phyloP scores from a whole-genome alignment of 129 eudicot genomes.

The Flaveria sonorensis region DNA sequence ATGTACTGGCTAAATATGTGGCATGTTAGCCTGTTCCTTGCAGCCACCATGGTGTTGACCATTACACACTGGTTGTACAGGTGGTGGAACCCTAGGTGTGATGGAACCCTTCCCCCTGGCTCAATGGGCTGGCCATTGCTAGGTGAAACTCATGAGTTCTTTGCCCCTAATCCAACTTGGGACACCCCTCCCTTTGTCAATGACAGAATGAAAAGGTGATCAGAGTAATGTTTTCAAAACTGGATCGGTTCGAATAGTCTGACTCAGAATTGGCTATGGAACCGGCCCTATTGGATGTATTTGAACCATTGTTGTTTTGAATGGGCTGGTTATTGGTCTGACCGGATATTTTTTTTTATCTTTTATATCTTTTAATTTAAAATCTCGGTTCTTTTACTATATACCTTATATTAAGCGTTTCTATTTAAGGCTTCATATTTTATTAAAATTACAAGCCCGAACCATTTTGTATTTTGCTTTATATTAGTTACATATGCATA shows the following conservation, averaged over 20 bases:
- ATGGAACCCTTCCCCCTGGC: constrained; percentile 88
- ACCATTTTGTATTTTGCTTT: too few species aligned
- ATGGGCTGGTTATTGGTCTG: constrained; percentile 2
- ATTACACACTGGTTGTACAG: constrained; percentile 67
- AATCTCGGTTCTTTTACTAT: too few species aligned
- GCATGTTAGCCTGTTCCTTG: constrained; percentile 40
- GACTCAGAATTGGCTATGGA: too few species aligned
- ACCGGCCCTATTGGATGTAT: too few species aligned
- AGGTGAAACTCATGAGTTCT: constrained; percentile 77
- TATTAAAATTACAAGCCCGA: too few species aligned
- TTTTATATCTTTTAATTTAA: too few species aligned
- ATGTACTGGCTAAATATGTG: constrained; percentile 43
- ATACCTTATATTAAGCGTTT: too few species aligned
- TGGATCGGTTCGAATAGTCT: too few species aligned
- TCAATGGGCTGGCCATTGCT: constrained; percentile 94
- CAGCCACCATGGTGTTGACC: constrained; percentile 33
- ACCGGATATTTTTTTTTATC: too few species aligned
- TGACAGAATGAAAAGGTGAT: constrained; percentile 82
- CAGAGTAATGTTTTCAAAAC: too few species aligned
- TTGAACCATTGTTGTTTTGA: too few species aligned
- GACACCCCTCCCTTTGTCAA: constrained; percentile 81
- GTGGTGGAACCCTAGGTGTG: constrained; percentile 84
- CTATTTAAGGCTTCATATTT: too few species aligned
- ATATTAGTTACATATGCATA: not conserved
- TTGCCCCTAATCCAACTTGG: constrained; percentile 57